Evolutionary conservation across 495 filamentous ascomycete genomes (phyloP), one percentile per base, ranked within the genome.

Genomic region (Sporormia fimetaria): DNA sequence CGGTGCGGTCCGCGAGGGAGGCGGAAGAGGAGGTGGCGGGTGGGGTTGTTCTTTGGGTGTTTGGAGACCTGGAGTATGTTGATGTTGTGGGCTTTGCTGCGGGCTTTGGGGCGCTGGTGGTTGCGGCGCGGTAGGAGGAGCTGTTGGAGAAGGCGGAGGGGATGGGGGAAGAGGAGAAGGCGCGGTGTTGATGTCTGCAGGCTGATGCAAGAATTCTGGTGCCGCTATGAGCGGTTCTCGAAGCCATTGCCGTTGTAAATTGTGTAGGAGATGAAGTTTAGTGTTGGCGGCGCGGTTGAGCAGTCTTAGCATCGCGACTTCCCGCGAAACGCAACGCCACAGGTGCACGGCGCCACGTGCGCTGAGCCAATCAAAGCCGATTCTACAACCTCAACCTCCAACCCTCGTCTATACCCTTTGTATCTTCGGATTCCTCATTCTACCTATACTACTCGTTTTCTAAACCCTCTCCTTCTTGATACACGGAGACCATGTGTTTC

Each of bases 61-160:
- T 20, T 6, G 33, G 9, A 12, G 46, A 4, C 1, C 21, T 6
- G 21, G 48, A 23, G 9, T 34, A 4, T 14, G 37, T 11, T 4
- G 38, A 6, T 21, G 35, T 14, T 10, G 42, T 40, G 6, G 42
- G 16, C 18, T 11, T 32, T n/a, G 43, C n/a, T 21, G 36, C 24
- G 17, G 27, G 25, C 17, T 21, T 37, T 8, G 42, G 12, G 2
- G 28, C 11, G 15, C 36, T 40, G 14, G 47, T 27, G 8, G 37
- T 25, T 28, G 42, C 40, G 16, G 45, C 33, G 31, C 38, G 10
- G 33, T 25, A 31, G 21, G 31, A 3, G 16, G 46, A 63, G 17
- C 51, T 69, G 9, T 56, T 63, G 20, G 26, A 23, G 23, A 45
- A 47, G 16, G 52, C 59, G 15, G 39, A 43, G 20, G 49, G 11